These are phyloP conservation scores for Ceratocystis huliohia DNA, from an alignment of 2,329 filamentous ascomycete genomes.

Conservation along the genomic window DNA sequence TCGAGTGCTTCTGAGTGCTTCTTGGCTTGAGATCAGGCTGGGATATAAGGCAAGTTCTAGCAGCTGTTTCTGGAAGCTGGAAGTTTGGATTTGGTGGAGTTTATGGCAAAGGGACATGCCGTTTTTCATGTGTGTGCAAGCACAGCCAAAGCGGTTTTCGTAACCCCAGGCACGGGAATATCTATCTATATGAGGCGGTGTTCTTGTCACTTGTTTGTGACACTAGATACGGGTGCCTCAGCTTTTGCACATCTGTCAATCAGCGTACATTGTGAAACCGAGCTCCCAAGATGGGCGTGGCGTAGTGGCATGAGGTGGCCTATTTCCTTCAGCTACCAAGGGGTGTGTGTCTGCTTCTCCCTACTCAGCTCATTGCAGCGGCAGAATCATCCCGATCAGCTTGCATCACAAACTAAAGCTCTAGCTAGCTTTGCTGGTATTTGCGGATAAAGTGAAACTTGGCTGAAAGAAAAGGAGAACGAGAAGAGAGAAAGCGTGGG, in stretches of 20 bases:
- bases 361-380: background rate
- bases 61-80: too few species aligned
- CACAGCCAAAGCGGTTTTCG: background rate
- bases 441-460: background rate
- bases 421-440: background rate
- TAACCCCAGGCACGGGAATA: background rate
- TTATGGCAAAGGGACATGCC: too few species aligned
- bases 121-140: background rate
- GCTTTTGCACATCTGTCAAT: background rate
- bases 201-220: background rate
- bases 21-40: too few species aligned
- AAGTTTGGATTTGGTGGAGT: too few species aligned
- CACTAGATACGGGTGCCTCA: background rate
- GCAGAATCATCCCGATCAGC: background rate
- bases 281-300: background rate
- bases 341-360: background rate
- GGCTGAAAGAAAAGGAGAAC: background rate
- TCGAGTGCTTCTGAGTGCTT: too few species aligned
- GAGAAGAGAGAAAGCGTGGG: background rate
- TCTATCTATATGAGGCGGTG: background rate
- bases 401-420: background rate
- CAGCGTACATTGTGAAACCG: background rate
- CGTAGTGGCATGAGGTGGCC: background rate
- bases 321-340: background rate
- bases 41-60: too few species aligned